phyloP scores from a whole-genome alignment of 495 filamentous ascomycete species.

The Trichoderma virens region DNA sequence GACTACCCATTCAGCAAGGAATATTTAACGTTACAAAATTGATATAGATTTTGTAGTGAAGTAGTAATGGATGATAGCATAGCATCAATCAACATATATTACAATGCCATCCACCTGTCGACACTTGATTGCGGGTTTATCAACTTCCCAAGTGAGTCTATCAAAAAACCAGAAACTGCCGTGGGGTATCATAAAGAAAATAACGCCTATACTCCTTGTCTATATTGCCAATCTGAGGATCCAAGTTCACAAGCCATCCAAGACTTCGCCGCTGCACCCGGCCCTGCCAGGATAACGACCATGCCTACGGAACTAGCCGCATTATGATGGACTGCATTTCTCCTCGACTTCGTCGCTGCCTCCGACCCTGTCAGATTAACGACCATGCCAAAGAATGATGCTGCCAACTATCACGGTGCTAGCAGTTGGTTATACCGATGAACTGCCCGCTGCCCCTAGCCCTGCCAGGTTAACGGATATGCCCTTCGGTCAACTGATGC shows the following conservation, averaged over 20 bases:
- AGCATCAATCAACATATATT: neutral
- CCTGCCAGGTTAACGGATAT: slow-evolving; percentile 4
- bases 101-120: neutral
- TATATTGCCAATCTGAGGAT: neutral
- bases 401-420: neutral
- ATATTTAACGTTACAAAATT: slow-evolving; percentile 8
- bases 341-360: neutral
- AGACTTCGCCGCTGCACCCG: slow-evolving; percentile 5
- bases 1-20: slow-evolving; percentile 45
- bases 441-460: slow-evolving; percentile 5
- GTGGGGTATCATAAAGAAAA: neutral
- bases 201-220: neutral
- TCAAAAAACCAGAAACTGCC: too few relatives aligned
- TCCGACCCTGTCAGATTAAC: slow-evolving; percentile 8
- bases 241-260: slow-evolving; percentile 24
- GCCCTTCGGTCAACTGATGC: neutral
- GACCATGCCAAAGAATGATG: neutral
- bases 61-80: neutral
- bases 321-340: neutral
- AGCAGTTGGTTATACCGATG: neutral
- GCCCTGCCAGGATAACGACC: slow-evolving; percentile 7
- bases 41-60: neutral
- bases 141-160: too few relatives aligned
- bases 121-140: too few relatives aligned
- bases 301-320: neutral